These are phyloP conservation scores for Syncephalastrum contaminatum DNA, from an alignment of 371 early-diverging fungal species.

Conservation along the genomic window DNA sequence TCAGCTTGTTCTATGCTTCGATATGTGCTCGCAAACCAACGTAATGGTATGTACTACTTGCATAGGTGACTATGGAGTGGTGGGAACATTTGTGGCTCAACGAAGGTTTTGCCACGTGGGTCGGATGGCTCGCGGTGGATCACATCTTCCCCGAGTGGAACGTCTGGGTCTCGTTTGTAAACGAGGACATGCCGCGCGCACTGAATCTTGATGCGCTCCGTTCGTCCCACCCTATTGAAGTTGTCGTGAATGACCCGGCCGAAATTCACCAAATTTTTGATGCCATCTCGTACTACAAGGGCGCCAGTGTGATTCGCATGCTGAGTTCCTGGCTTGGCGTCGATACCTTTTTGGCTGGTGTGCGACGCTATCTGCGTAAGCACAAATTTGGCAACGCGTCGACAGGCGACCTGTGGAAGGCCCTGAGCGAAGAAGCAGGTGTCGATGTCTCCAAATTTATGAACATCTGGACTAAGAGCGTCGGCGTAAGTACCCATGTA, in stretches of 20 bases:
- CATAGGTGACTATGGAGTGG: slow-evolving; percentile 69
- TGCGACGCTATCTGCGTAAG: slow-evolving; percentile 76
- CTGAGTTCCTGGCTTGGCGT: slow-evolving; percentile 63
- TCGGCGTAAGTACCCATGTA: slow-evolving; percentile 58
- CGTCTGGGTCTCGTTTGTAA: slow-evolving; percentile 79
- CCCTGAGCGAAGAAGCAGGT: slow-evolving; percentile 70
- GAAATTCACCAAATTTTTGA: slow-evolving; percentile 82
- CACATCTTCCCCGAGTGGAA: slow-evolving; percentile 79
- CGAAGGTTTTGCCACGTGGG: slow-evolving; percentile 95
- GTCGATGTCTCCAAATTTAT: slow-evolving; percentile 74
- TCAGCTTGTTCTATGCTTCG: neutral
- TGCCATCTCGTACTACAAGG: slow-evolving; percentile 82
- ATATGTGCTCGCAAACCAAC: neutral
- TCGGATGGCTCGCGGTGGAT: slow-evolving; percentile 81
- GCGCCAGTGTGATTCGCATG: slow-evolving; percentile 93
- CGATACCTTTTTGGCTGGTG: slow-evolving; percentile 66
- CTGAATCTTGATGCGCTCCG: slow-evolving; percentile 75
- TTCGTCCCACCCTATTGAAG: slow-evolving; percentile 85
- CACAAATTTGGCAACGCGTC: slow-evolving; percentile 80
- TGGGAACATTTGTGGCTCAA: slow-evolving; percentile 95
- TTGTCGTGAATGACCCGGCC: slow-evolving; percentile 74
- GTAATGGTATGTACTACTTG: neutral
- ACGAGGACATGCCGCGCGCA: slow-evolving; percentile 71
- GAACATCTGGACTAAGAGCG: slow-evolving; percentile 80
- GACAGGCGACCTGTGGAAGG: slow-evolving; percentile 82